Conservation (phyloP, 495 filamentous ascomycete species). For the Penicillium dipodomyicola region DNA sequence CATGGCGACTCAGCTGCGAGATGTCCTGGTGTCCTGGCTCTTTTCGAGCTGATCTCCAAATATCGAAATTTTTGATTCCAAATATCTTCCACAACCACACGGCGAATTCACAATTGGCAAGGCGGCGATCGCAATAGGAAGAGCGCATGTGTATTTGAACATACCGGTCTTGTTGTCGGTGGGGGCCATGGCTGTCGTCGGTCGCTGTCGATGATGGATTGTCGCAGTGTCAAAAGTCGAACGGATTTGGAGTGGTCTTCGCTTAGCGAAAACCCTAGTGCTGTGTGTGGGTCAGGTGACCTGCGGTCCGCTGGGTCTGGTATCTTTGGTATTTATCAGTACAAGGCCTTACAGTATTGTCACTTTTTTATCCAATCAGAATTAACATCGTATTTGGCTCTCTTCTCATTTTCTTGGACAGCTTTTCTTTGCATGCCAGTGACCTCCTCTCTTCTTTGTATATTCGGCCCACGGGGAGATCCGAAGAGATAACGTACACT, state of each 20-base stretch:
- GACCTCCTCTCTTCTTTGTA: neutral
- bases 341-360: neutral
- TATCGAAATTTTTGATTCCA: conserved; percentile 10
- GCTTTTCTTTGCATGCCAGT: conserved; percentile 2
- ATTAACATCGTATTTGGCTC: conserved; percentile 6
- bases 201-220: conserved; percentile 49
- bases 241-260: conserved; percentile 43
- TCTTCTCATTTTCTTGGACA: conserved; percentile 8
- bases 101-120: conserved; percentile 27
- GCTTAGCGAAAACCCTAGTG: conserved; percentile 49
- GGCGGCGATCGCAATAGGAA: conserved; percentile 12
- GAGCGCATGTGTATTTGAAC: conserved; percentile 24
- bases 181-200: conserved; percentile 68
- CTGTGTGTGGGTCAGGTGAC: conserved; percentile 55
- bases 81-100: conserved; percentile 29
- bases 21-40: neutral
- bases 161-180: conserved; percentile 71
- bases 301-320: conserved; percentile 14
- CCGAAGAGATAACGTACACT: too few relatives aligned
- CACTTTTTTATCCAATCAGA: conserved; percentile 1
- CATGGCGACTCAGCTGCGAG: neutral
- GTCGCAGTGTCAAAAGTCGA: conserved; percentile 43
- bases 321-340: conserved; percentile 20
- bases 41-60: conserved; percentile 7
- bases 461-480: neutral